phyloP scores from a whole-genome alignment of 176 grass and related monocot genomes.

The Secale cereale region DNA sequence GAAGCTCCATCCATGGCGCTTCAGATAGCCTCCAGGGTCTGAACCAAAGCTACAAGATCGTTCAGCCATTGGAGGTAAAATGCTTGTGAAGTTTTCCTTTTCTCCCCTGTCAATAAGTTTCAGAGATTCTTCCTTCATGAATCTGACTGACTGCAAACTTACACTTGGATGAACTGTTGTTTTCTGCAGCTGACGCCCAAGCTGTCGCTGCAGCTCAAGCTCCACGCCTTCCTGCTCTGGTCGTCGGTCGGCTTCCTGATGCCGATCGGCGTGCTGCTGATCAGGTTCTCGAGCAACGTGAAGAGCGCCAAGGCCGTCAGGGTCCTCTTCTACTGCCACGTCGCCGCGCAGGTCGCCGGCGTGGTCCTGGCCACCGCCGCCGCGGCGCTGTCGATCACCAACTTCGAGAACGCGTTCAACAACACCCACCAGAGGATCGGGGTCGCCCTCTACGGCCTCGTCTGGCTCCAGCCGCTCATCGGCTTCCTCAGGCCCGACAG shows the following conservation, averaged over 20 bases:
- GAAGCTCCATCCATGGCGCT: neutral
- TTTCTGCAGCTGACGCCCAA: slow-evolving; percentile 55
- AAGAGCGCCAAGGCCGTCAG: slow-evolving; percentile 40
- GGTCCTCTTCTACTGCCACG: slow-evolving; percentile 80
- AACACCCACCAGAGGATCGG: slow-evolving; percentile 92
- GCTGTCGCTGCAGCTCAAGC: slow-evolving; percentile 67
- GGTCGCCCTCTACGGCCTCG: slow-evolving; percentile 65
- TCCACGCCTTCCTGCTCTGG: slow-evolving; percentile 90
- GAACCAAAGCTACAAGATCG: slow-evolving; percentile 26
- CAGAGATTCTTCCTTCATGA: neutral
- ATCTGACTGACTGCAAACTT: neutral
- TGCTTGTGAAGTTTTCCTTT: neutral
- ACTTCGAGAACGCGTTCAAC: slow-evolving; percentile 95
- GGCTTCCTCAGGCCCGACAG: slow-evolving; percentile 81
- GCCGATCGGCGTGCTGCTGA: slow-evolving; percentile 72
- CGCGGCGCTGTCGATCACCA: slow-evolving; percentile 66
- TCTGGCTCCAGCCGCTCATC: slow-evolving; percentile 85
- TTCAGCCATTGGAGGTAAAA: slow-evolving; percentile 35
- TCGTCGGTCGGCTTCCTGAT: slow-evolving; percentile 82
- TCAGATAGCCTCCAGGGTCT: neutral
- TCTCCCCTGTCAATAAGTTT: neutral
- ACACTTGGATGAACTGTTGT: neutral
- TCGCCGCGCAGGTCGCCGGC: slow-evolving; percentile 65
- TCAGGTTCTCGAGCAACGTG: slow-evolving; percentile 53
- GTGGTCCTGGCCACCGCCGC: slow-evolving; percentile 71